A percentile compares a stretch with the other conserved stretches of the same genome.
Evolutionary conservation across 2,329 filamentous ascomycete species (phyloP).

Genomic region (Fusarium acutatum): DNA sequence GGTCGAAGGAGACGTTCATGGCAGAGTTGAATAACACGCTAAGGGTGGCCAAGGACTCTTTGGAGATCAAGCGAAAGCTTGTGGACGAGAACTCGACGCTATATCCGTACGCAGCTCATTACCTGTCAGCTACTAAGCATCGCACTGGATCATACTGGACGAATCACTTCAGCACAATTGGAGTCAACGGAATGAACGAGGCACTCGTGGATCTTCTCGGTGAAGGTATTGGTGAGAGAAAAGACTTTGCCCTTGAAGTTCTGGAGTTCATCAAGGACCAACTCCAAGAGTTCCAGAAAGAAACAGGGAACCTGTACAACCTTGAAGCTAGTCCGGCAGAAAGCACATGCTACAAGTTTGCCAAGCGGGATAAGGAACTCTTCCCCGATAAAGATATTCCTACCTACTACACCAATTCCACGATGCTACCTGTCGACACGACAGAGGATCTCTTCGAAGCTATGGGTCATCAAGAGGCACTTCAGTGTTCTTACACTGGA

Average conservation of each 20-base stretch:
- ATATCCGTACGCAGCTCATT: constrained; percentile 36
- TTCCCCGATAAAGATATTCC: constrained; percentile 20
- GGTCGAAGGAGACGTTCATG: constrained; percentile 16
- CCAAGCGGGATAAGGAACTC: constrained; percentile 25
- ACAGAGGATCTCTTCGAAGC: constrained; percentile 39
- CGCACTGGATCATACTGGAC: constrained; percentile 38
- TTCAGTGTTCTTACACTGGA: constrained; percentile 37
- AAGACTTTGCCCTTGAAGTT: constrained; percentile 19
- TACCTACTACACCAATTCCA: constrained; percentile 36
- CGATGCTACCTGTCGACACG: constrained; percentile 34
- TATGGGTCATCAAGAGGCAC: constrained; percentile 24
- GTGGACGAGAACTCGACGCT: constrained; percentile 22
- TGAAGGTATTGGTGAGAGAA: background rate
- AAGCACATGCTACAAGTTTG: constrained; percentile 39
- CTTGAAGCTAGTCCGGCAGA: constrained; percentile 36
- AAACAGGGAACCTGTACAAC: constrained; percentile 35
- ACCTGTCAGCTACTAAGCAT: constrained; percentile 27
- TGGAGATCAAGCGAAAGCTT: constrained; percentile 36
- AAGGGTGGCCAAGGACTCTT: constrained; percentile 30
- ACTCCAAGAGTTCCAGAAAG: constrained; percentile 29
- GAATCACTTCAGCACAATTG: constrained; percentile 39
- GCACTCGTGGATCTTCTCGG: constrained; percentile 17
- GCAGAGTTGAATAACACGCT: constrained; percentile 5
- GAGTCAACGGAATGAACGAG: constrained; percentile 37
- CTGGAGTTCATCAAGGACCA: constrained; percentile 34